phyloP scores from a whole-genome alignment of 1,139 yeast species.

The Hyphopichia burtonii region DNA sequence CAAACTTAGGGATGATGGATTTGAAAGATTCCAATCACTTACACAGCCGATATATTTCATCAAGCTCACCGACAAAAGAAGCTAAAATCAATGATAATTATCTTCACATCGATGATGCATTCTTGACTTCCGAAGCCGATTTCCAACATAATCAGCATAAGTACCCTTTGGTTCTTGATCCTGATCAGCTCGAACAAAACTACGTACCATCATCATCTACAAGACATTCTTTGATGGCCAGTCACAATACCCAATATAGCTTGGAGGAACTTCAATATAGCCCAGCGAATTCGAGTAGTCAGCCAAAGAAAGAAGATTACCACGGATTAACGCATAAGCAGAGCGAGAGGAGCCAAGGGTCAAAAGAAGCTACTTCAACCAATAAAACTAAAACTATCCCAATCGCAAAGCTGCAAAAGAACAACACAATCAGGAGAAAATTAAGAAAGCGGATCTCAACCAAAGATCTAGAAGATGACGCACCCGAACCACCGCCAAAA shows the following conservation, averaged over 20 bases:
- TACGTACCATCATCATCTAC: not conserved
- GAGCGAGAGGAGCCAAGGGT: too few relatives aligned
- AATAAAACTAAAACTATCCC: too few relatives aligned
- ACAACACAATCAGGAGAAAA: too few relatives aligned
- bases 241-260: too few relatives aligned
- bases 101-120: slow-evolving; percentile 15
- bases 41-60: not conserved
- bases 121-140: slow-evolving; percentile 17
- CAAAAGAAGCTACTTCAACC: too few relatives aligned
- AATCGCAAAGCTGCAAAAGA: too few relatives aligned
- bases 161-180: not conserved
- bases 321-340: too few relatives aligned
- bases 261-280: too few relatives aligned
- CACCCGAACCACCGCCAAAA: not conserved
- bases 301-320: too few relatives aligned
- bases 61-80: not conserved
- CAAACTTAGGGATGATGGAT: not conserved
- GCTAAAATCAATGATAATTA: too few relatives aligned
- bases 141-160: not conserved
- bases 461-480: not conserved
- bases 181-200: slow-evolving; percentile 6
- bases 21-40: not conserved
- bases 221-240: not conserved
- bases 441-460: too few relatives aligned
- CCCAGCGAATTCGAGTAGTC: too few relatives aligned